phyloP scores from a whole-genome alignment of 441 rosid genomes.

The Eutrema salsugineum region DNA sequence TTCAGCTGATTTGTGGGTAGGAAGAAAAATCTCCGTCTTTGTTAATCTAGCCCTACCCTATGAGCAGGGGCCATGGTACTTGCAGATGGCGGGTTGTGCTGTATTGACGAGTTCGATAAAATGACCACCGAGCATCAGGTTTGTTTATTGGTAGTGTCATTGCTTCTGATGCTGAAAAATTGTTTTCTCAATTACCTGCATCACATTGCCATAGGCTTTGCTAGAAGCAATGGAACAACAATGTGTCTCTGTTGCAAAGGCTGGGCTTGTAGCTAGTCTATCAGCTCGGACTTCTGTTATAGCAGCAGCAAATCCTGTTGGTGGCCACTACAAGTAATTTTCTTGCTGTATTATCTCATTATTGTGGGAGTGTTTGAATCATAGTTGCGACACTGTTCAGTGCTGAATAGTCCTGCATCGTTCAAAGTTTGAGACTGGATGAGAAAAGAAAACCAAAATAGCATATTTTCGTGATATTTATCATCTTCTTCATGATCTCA shows the following conservation, averaged over 20 bases:
- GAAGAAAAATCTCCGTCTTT: slow-evolving; percentile 13
- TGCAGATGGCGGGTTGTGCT: slow-evolving; percentile 95
- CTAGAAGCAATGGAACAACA: slow-evolving; percentile 99
- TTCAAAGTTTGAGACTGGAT: neutral
- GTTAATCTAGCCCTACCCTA: slow-evolving; percentile 12
- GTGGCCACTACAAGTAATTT: slow-evolving; percentile 94
- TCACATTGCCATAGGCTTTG: slow-evolving; percentile 59
- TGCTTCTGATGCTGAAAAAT: slow-evolving; percentile 24
- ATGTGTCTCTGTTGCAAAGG: slow-evolving; percentile 98
- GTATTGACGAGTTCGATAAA: slow-evolving; percentile 99
- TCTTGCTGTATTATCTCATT: slow-evolving; percentile 19
- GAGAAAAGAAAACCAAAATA: neutral
- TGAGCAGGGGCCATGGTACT: slow-evolving; percentile 97
- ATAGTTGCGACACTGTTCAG: neutral
- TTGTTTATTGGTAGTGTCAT: slow-evolving; percentile 17
- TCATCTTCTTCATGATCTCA: slow-evolving; percentile 31
- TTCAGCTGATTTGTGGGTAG: slow-evolving; percentile 11
- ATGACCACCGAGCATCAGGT: slow-evolving; percentile 99
- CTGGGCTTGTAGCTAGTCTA: slow-evolving; percentile 96
- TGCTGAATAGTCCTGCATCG: neutral
- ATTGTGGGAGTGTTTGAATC: slow-evolving; percentile 2
- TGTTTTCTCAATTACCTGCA: slow-evolving; percentile 21
- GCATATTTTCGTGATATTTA: slow-evolving; percentile 7
- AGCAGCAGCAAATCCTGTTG: slow-evolving; percentile 99
- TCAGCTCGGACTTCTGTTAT: slow-evolving; percentile 96